Base-by-base conservation (phyloP, 2,329 filamentous ascomycete species). In the Aspergillus amoenus region DNA sequence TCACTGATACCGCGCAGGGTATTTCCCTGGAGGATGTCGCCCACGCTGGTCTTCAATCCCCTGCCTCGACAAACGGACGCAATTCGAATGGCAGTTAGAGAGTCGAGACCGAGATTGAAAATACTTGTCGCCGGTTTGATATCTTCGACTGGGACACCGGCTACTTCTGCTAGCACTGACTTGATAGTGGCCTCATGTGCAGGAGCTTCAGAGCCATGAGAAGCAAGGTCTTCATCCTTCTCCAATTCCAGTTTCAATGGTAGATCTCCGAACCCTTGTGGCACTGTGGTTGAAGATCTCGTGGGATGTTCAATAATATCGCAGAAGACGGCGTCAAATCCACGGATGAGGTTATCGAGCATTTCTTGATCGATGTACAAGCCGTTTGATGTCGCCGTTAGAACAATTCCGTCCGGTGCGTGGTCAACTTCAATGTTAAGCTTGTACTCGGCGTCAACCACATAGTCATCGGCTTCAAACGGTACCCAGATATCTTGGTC, bases 401-500 rank as follows among this genome's bases (percentile, higher is more conserved):
- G 47, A 4, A 61, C 48, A 22, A 71, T 61, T 4, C 61, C 66
- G 21, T 66, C 55, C 1, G 48, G 48, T 3, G 46, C 46, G 55
- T 71, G 68, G 24, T 71, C 68, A 22, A 70, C 60, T 44, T 72
- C 70, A 17, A 71, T 44, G 13, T 71, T 72, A 13, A 68, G 59
- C 24, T 69, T 66, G 55, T 72, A 68, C 45, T 72, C 70, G 2
- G 68, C 66, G 17, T 64, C 54, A 2, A 63, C 64, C 5, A 56
- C 60, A 41, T 55, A 68, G 13, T 58, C 59, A 9, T 67, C 59
- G 3, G 58, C 51, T n/a, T 67, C 60, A 59, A 58, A 64, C 13
- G 62, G 52, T 12, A 52, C 61, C 68, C 67, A 68, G 15, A 69
- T 66, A 30, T 66, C 21, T 40, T 66, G 66, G 5, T 60, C 47